Evolutionary conservation across 164 flowering plant species (phyloP).

Genomic region (Vitis vinifera): ASM3070453v1 NC_081810.1:4113001-4113500

Average conservation of each 20-base stretch:
- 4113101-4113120: constrained; percentile 57
- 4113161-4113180: no score
- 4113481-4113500: constrained; percentile 83
- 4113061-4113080: constrained; percentile 64
- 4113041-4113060: constrained; percentile 69
- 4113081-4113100: constrained; percentile 64
- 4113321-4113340: no score
- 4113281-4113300: no score
- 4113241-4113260: no score
- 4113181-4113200: no score
- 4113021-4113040: constrained; percentile 83
- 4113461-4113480: constrained; percentile 80
- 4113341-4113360: no score
- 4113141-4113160: constrained; percentile 72
- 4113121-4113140: constrained; percentile 71
- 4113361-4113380: not conserved
- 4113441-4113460: constrained; percentile 52
- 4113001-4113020: constrained; percentile 49
- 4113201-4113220: no score
- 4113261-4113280: no score
- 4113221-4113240: not conserved
- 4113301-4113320: no score
- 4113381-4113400: not conserved
- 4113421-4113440: constrained; percentile 73
- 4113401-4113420: constrained; percentile 58